Conservation (phyloP, 441 rosid species). For the Adansonia rubrostipa region DNA sequence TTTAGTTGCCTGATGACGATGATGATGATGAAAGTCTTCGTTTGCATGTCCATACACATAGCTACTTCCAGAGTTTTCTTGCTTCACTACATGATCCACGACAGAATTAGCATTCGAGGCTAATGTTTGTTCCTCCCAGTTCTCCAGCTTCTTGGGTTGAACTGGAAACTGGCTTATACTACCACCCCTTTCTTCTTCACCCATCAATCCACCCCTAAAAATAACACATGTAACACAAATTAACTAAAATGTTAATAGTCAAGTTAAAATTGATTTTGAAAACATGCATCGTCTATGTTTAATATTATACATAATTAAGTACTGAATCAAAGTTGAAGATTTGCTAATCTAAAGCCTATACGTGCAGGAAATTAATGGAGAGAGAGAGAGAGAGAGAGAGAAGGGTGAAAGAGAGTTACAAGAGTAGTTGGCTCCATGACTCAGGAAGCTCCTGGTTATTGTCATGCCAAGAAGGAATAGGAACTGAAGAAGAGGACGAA, state of each 20-base stretch:
- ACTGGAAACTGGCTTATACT: slow-evolving; percentile 51
- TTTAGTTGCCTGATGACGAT: slow-evolving; percentile 19
- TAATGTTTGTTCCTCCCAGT: slow-evolving; percentile 76
- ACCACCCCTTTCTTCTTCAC: slow-evolving; percentile 60
- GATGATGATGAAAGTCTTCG: slow-evolving; percentile 39
- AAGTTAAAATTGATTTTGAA: background rate
- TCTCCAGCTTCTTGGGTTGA: slow-evolving; percentile 55
- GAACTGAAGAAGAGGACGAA: slow-evolving; percentile 29
- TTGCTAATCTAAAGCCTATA: background rate
- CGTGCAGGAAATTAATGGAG: background rate
- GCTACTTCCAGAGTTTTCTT: slow-evolving; percentile 58
- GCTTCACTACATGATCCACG: slow-evolving; percentile 55
- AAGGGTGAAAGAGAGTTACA: slow-evolving; percentile 49
- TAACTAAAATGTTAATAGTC: background rate
- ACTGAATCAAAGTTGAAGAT: slow-evolving; percentile 3
- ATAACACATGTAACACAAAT: background rate
- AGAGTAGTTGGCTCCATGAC: slow-evolving; percentile 85
- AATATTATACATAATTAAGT: background rate
- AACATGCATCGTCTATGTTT: background rate
- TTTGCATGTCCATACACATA: slow-evolving; percentile 51
- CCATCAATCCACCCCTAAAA: slow-evolving; percentile 74
- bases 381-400: background rate
- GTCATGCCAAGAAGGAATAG: slow-evolving; percentile 54
- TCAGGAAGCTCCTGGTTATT: slow-evolving; percentile 70
- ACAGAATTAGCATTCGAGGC: slow-evolving; percentile 38